Percentiles rank a stretch among this genome's conserved stretches.
phyloP scores from a whole-genome alignment of 306 rosid species.

The Glycine latifolia region DNA sequence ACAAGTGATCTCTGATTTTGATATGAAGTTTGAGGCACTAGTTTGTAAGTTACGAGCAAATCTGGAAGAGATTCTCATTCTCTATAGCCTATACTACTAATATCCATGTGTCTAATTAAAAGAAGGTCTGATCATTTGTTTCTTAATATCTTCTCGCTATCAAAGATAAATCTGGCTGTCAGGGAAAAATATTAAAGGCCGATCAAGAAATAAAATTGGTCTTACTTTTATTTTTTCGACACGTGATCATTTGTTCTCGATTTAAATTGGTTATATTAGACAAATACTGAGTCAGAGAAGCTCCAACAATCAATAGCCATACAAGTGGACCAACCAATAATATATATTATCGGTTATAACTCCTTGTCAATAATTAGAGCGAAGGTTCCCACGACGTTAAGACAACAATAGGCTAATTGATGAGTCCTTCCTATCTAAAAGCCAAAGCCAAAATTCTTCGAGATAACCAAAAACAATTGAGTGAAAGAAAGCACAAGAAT shows the following conservation, averaged over 20 bases:
- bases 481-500: slow-evolving; percentile 21
- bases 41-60: not conserved
- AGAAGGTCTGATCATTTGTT: not conserved
- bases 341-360: slow-evolving; percentile 36
- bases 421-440: slow-evolving; percentile 27
- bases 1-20: not conserved
- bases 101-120: slow-evolving; percentile 11
- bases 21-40: too few relatives aligned
- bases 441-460: slow-evolving; percentile 33
- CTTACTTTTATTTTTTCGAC: not conserved
- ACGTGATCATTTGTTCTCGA: not conserved
- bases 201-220: not conserved
- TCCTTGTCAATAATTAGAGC: slow-evolving; percentile 58
- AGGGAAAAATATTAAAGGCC: not conserved
- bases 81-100: not conserved
- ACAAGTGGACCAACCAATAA: slow-evolving; percentile 57
- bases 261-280: not conserved
- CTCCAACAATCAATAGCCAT: slow-evolving; percentile 48
- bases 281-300: not conserved
- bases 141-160: too few relatives aligned
- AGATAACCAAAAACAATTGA: slow-evolving; percentile 40
- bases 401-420: not conserved
- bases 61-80: slow-evolving; percentile 2
- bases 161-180: too few relatives aligned
- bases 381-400: slow-evolving; percentile 33